Conservation (phyloP, 768 basidiomycete species). For the Ramaria sp. region DNA sequence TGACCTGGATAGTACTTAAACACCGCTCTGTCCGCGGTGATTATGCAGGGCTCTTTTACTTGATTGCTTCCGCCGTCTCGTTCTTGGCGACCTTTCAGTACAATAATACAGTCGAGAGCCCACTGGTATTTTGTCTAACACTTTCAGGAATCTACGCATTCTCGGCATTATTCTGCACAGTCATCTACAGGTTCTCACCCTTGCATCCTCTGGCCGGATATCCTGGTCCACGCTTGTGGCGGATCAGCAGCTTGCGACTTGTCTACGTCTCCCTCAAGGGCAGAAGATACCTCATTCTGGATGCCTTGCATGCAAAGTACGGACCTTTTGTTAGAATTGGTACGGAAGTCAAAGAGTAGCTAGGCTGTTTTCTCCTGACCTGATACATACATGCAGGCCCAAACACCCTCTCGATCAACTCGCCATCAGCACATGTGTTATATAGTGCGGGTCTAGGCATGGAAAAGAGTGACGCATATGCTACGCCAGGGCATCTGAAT, state of each 20-base stretch:
- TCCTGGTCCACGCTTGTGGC: conserved; percentile 13
- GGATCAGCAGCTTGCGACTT: conserved; percentile 9
- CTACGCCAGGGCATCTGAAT: conserved; percentile 10
- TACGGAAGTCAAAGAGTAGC: conserved; percentile 2
- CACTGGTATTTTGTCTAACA: background rate
- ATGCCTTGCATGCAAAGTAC: conserved; percentile 15
- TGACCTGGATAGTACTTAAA: background rate
- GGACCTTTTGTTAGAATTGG: conserved; percentile 16
- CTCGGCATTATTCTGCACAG: background rate
- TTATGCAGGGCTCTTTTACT: background rate
- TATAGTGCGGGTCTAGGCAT: conserved; percentile 16
- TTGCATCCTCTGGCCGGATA: conserved; percentile 13
- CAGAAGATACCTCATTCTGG: conserved; percentile 6
- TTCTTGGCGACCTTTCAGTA: background rate
- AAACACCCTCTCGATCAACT: conserved; percentile 24
- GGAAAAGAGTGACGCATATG: conserved; percentile 23
- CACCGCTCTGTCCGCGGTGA: background rate
- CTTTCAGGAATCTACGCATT: background rate
- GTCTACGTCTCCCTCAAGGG: conserved; percentile 9
- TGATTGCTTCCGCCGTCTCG: background rate
- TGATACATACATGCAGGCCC: conserved; percentile 16
- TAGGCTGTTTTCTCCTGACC: too few relatives aligned
- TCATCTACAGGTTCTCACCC: conserved; percentile 15
- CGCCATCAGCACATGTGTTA: conserved; percentile 14
- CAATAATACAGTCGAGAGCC: background rate